Evolutionary conservation across 176 grass and related monocot species (phyloP).

Genomic region (Lolium rigidum): DNA sequence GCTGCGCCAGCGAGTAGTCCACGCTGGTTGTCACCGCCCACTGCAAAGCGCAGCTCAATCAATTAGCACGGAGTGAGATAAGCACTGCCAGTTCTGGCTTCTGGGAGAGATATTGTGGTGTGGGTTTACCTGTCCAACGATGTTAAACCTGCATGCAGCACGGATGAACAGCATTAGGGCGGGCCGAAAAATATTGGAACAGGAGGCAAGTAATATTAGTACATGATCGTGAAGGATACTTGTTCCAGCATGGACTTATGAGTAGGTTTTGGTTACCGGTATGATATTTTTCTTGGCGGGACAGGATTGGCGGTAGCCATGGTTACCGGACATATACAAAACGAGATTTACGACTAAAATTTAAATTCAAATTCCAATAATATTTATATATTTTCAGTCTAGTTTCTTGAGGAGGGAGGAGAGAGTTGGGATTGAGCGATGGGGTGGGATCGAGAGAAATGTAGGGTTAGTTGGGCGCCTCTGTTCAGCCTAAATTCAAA

Average conservation of each 20-base stretch:
- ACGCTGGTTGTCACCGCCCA: conserved; percentile 95
- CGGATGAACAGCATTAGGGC: background rate
- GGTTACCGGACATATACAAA: too few relatives aligned
- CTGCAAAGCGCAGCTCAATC: conserved; percentile 53
- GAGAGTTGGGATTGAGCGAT: too few relatives aligned
- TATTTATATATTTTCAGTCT: too few relatives aligned
- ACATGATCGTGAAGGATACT: background rate
- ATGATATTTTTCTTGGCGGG: too few relatives aligned
- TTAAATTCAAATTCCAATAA: too few relatives aligned
- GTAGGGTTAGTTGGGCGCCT: too few relatives aligned
- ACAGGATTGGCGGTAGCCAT: too few relatives aligned
- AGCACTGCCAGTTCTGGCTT: background rate
- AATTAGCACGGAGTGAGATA: background rate
- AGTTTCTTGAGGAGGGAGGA: too few relatives aligned
- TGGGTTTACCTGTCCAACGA: conserved; percentile 84
- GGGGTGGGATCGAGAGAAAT: too few relatives aligned
- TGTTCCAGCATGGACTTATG: background rate
- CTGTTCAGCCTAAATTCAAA: too few relatives aligned
- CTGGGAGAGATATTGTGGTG: background rate
- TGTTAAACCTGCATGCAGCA: conserved; percentile 85
- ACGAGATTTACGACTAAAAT: too few relatives aligned
- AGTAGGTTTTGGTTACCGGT: too few relatives aligned
- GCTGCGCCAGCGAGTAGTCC: conserved; percentile 86
- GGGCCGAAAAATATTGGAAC: background rate
- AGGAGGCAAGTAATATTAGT: background rate